Percentiles rank a stretch among this genome's conserved stretches.
phyloP scores from a whole-genome alignment of 2,329 filamentous ascomycete genomes.

The Colletotrichum sp. region DNA sequence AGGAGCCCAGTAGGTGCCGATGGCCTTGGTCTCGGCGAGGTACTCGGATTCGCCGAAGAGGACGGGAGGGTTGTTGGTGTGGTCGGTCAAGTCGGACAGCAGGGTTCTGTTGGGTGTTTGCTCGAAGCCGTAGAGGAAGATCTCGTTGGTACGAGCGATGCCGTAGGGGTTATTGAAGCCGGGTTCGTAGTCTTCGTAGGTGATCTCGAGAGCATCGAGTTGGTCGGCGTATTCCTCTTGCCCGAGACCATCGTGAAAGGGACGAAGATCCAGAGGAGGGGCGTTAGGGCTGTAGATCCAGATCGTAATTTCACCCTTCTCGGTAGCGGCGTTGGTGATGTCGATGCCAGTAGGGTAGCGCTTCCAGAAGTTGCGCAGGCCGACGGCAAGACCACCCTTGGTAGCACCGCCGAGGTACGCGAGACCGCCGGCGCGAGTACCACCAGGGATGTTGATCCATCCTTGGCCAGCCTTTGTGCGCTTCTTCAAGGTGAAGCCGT shows the following conservation, averaged over 20 bases:
- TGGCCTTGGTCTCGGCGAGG: slow-evolving; percentile 55
- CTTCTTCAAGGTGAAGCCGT: slow-evolving; percentile 67
- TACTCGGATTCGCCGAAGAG: slow-evolving; percentile 53
- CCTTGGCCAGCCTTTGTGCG: slow-evolving; percentile 60
- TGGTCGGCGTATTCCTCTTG: slow-evolving; percentile 61
- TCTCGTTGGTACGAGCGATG: slow-evolving; percentile 62
- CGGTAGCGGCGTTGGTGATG: slow-evolving; percentile 53
- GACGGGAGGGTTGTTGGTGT: slow-evolving; percentile 58
- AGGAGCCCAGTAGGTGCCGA: slow-evolving; percentile 61
- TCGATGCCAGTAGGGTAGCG: slow-evolving; percentile 65
- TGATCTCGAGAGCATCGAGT: slow-evolving; percentile 65
- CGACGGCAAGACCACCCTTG: slow-evolving; percentile 62
- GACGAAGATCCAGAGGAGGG: slow-evolving; percentile 59
- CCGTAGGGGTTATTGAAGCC: slow-evolving; percentile 62
- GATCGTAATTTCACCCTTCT: slow-evolving; percentile 57
- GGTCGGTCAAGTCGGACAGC: slow-evolving; percentile 46
- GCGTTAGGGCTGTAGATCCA: slow-evolving; percentile 67
- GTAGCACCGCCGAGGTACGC: slow-evolving; percentile 64
- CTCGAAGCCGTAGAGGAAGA: slow-evolving; percentile 58
- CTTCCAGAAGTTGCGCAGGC: slow-evolving; percentile 68
- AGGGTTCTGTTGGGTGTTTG: slow-evolving; percentile 54
- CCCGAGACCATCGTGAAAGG: slow-evolving; percentile 64
- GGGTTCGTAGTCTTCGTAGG: slow-evolving; percentile 66
- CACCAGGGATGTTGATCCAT: slow-evolving; percentile 64
- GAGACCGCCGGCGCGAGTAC: slow-evolving; percentile 59